A percentile compares a stretch with the other conserved stretches of the same genome.
Evolutionary conservation across 371 early-diverging fungal species (phyloP).

Genomic region (Fennellomyces sp.): DNA sequence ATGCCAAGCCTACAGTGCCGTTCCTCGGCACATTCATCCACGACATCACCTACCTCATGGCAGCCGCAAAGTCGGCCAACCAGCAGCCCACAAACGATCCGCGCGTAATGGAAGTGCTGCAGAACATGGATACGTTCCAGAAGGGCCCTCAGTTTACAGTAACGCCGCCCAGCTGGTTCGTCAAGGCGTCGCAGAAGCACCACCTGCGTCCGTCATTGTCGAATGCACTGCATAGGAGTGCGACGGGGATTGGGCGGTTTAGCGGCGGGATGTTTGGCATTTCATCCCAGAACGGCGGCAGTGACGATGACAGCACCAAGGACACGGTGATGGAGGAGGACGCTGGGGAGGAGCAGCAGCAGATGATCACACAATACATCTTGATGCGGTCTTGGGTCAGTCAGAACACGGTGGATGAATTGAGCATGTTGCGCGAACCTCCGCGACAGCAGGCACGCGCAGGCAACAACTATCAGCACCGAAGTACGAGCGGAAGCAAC

Average conservation of each 20-base stretch:
- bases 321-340: slow-evolving; percentile 16
- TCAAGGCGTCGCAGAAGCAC: slow-evolving; percentile 61
- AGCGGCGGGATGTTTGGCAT: slow-evolving; percentile 46
- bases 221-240: slow-evolving; percentile 56
- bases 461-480: slow-evolving; percentile 7
- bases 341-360: slow-evolving; percentile 32
- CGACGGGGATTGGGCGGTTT: slow-evolving; percentile 51
- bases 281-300: slow-evolving; percentile 4
- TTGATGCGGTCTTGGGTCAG: slow-evolving; percentile 49
- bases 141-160: slow-evolving; percentile 65
- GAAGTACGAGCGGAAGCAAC: slow-evolving; percentile 19
- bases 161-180: slow-evolving; percentile 49
- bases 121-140: slow-evolving; percentile 58
- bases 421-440: slow-evolving; percentile 67
- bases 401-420: slow-evolving; percentile 71
- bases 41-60: slow-evolving; percentile 77
- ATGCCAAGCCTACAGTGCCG: slow-evolving; percentile 68
- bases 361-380: slow-evolving; percentile 65
- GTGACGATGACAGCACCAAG: slow-evolving; percentile 7
- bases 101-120: slow-evolving; percentile 54
- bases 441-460: slow-evolving; percentile 43
- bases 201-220: slow-evolving; percentile 58
- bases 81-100: slow-evolving; percentile 51
- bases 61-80: slow-evolving; percentile 58
- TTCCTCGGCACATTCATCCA: slow-evolving; percentile 81